Conservation (phyloP, 2,329 filamentous ascomycete species). For the Tolypocladium endophyticum region DNA sequence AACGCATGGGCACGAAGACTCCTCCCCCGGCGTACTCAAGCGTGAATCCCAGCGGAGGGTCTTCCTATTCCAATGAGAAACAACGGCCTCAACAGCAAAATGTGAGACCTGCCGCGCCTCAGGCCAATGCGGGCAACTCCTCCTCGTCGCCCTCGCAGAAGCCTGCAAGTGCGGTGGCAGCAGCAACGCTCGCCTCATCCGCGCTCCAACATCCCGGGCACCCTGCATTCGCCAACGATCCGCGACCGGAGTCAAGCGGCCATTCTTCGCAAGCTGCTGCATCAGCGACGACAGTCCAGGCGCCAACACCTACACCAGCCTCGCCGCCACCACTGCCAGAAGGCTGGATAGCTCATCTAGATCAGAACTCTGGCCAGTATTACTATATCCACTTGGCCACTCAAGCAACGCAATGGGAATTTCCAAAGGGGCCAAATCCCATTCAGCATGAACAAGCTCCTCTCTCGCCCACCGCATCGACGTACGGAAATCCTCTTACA, state of each 20-base stretch:
- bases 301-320: conserved; percentile 58
- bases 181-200: conserved; percentile 29
- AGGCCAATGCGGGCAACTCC: conserved; percentile 14
- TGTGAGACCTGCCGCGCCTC: conserved; percentile 6
- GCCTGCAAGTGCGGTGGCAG: conserved; percentile 8
- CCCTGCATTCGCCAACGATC: conserved; percentile 85
- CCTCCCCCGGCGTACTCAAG: conserved; percentile 95
- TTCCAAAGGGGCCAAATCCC: conserved; percentile 89
- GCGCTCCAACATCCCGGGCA: conserved; percentile 55
- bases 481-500: conserved; percentile 62
- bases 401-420: conserved; percentile 97
- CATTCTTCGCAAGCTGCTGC: conserved; percentile 35
- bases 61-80: conserved; percentile 74
- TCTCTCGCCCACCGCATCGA: conserved; percentile 70
- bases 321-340: conserved; percentile 91
- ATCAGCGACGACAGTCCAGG: conserved; percentile 22
- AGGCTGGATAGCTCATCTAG: conserved; percentile 95
- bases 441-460: conserved; percentile 73
- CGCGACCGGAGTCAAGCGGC: conserved; percentile 41
- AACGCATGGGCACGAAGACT: conserved; percentile 69
- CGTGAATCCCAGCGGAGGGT: conserved; percentile 41
- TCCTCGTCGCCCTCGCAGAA: conserved; percentile 19
- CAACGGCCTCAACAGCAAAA: conserved; percentile 34
- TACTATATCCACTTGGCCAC: conserved; percentile 97
- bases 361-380: conserved; percentile 92